Conservation (phyloP, 108 stramenopile genomes). For the Nannochloropsis salina region DNA sequence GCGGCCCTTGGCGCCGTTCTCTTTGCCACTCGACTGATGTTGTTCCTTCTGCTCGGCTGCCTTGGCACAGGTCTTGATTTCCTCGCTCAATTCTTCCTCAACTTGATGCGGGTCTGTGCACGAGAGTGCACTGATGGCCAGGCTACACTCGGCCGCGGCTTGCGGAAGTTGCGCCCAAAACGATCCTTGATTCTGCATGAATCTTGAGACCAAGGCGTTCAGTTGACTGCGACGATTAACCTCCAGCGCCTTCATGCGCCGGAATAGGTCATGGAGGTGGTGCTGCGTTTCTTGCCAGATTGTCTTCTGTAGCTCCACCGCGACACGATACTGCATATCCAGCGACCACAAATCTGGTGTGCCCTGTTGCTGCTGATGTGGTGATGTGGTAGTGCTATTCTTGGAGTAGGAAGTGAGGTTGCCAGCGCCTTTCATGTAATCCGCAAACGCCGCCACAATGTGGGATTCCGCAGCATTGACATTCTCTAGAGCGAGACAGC, state of each 20-base stretch:
- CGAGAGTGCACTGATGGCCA: background rate
- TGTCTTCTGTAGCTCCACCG: background rate
- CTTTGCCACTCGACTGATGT: background rate
- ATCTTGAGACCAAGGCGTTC: background rate
- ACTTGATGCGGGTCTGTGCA: background rate
- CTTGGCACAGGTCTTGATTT: background rate
- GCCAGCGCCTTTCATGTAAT: background rate
- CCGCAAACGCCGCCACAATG: background rate
- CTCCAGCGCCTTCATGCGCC: background rate
- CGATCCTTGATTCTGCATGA: conserved; percentile 1
- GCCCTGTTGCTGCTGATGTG: background rate
- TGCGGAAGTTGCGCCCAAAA: background rate
- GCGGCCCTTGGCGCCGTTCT: no score
- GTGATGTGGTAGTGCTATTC: no score
- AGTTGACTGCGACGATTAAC: background rate
- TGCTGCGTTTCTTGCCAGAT: background rate
- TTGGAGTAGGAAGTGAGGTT: background rate
- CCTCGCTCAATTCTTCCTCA: background rate
- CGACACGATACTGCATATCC: conserved; percentile 5
- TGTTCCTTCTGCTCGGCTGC: background rate
- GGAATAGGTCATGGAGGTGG: background rate
- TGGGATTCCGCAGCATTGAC: background rate
- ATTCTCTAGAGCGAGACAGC: background rate
- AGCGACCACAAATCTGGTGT: background rate
- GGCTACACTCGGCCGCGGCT: background rate